Conservation (phyloP, 2,329 filamentous ascomycete species). For the Ophiosphaerella narmari region DNA sequence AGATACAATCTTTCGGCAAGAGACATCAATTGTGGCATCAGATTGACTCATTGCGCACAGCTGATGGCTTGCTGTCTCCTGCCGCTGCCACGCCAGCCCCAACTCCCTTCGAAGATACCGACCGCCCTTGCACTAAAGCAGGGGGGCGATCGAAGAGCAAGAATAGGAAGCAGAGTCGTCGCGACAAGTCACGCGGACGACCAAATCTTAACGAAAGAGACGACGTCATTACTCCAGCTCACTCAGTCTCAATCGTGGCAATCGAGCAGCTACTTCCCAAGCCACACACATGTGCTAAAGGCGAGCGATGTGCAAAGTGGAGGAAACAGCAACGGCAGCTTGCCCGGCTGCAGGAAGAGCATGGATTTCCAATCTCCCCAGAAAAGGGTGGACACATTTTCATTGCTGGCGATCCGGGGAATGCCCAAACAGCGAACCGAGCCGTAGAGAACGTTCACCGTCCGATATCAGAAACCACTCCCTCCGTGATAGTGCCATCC, state of each 20-base stretch:
- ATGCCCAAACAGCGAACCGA: constrained; percentile 66
- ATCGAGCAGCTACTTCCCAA: constrained; percentile 89
- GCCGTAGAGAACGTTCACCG: constrained; percentile 61
- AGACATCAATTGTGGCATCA: constrained; percentile 80
- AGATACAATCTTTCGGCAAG: constrained; percentile 80
- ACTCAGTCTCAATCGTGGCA: constrained; percentile 88
- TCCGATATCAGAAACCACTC: constrained; percentile 74
- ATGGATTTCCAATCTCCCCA: constrained; percentile 65
- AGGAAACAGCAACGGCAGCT: constrained; percentile 79
- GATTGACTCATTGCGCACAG: constrained; percentile 68
- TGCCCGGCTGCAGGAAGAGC: constrained; percentile 73
- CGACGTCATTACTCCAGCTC: constrained; percentile 74
- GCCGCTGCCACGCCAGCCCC: constrained; percentile 52
- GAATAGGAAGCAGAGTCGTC: constrained; percentile 34
- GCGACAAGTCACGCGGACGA: constrained; percentile 43
- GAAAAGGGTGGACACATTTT: constrained; percentile 72
- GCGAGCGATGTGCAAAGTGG: constrained; percentile 83
- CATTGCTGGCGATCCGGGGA: constrained; percentile 78
- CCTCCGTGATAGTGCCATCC: constrained; percentile 57
- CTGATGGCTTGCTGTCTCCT: constrained; percentile 46
- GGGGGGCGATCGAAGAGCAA: constrained; percentile 43
- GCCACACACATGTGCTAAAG: constrained; percentile 82
- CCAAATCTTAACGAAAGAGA: constrained; percentile 50
- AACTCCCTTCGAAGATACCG: constrained; percentile 55
- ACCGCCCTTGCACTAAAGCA: constrained; percentile 50